These are phyloP conservation scores for Lactuca saligna DNA, from an alignment of 129 eudicot genomes.

Conservation along the genomic window DNA sequence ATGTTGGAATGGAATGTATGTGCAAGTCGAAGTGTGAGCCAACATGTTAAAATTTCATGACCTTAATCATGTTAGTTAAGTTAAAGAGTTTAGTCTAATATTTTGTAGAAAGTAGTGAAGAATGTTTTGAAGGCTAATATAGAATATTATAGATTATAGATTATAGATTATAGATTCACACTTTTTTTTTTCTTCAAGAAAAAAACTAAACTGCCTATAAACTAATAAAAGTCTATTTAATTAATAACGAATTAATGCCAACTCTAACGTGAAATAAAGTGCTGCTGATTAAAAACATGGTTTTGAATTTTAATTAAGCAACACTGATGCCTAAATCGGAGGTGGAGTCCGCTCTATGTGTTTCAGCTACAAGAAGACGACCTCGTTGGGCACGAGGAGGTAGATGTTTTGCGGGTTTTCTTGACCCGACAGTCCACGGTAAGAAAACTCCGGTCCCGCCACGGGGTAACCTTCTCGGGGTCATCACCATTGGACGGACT, in stretches of 20 bases:
- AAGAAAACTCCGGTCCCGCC: conserved; percentile 99
- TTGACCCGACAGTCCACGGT: conserved; percentile 75
- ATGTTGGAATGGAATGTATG: conserved; percentile 22
- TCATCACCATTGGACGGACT: conserved; percentile 61
- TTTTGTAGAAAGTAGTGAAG: conserved; percentile 21
- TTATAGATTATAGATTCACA: conserved; percentile 13
- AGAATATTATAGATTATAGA: not conserved
- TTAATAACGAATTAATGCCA: not conserved
- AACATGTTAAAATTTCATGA: conserved; percentile 17
- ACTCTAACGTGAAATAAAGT: conserved; percentile 2
- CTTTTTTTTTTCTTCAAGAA: not conserved
- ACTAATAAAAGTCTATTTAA: conserved; percentile 3
- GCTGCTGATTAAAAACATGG: not conserved
- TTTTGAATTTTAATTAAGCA: conserved; percentile 22
- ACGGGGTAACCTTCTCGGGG: conserved; percentile 60
- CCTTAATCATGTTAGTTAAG: conserved; percentile 19
- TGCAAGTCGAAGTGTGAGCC: conserved; percentile 18
- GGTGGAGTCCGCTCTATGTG: conserved; percentile 49
- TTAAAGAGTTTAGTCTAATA: conserved; percentile 15
- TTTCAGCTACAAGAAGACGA: conserved; percentile 66
- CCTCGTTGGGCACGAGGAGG: conserved; percentile 97
- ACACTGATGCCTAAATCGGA: conserved; percentile 56
- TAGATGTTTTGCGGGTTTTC: conserved; percentile 70
- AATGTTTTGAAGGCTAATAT: conserved; percentile 22
- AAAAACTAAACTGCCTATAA: conserved; percentile 20